Base-by-base conservation (phyloP, 345 rosid species). In the Linum trigynum region DNA sequence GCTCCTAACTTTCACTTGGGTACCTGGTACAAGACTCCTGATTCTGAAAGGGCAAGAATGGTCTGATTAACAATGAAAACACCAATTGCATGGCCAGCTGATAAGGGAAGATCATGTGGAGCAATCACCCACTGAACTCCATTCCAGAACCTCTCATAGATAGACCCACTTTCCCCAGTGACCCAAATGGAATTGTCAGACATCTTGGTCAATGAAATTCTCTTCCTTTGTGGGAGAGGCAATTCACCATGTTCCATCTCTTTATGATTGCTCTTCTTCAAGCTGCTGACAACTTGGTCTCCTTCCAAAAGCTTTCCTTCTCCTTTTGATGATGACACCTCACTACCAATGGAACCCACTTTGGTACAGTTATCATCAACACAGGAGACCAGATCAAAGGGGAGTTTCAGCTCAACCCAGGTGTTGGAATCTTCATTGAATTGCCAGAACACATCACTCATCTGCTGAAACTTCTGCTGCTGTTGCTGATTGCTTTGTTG, bases 91-190 rank as follows among this genome's bases (percentile, higher is more conserved):
- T 58, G 72, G 36, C 84, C 92, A 15, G 83, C 79, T 15, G 76
- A 65, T 35, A 69, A 0, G 3, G 84, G 82, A 38, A 84, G 78
- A 63, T 85, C 85, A 68, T 81, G 92, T 6, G 86, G 94, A 7
- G 86, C 90, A 58, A 81, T 67, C 60, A 81, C 90, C 94, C 89
- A 85, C 70, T 80, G 87, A 11, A 85, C 85, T 63, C 90, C 86
- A 78, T 87, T 87, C 90, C 90, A 87, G 69, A 79, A 87, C 77
- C 89, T 79, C 80, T 87, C 90, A 56, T 84, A 81, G 68, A 82
- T 79, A 3, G 82, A 75, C 45, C 92, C 86, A 65, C 92, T 85
- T 67, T 80, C 79, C 39, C 90, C 86, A 9, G 90, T 84, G 45
- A 87, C 74, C 92, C 92, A 87, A 23, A 85, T 72, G 17, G 88